Evolutionary conservation across 192 early-diverging fungal genomes (phyloP).

Genomic region (Coemansia aciculifera): DNA sequence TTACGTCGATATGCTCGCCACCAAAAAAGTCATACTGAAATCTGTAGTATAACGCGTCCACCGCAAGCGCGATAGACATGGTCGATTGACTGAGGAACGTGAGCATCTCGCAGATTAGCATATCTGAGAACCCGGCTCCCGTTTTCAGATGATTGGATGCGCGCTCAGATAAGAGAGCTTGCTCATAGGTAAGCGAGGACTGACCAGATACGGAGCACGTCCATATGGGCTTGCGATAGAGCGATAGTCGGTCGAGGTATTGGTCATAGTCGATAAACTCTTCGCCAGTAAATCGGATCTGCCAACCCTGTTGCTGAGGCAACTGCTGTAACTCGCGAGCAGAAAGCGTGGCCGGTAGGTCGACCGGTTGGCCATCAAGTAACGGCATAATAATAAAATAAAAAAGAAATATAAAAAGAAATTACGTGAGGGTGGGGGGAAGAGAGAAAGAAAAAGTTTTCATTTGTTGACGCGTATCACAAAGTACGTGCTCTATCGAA

Average conservation of each 20-base stretch:
- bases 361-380: slow-evolving; percentile 27
- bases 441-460: background rate
- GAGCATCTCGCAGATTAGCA: slow-evolving; percentile 46
- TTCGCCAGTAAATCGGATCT: slow-evolving; percentile 46
- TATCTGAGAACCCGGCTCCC: slow-evolving; percentile 78
- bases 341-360: background rate
- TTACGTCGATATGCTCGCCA: slow-evolving; percentile 52
- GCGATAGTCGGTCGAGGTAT: slow-evolving; percentile 63
- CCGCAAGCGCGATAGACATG: slow-evolving; percentile 30
- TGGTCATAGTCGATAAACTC: slow-evolving; percentile 60
- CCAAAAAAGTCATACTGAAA: slow-evolving; percentile 45
- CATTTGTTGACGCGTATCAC: background rate
- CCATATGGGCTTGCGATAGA: slow-evolving; percentile 76
- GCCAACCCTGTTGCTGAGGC: slow-evolving; percentile 30
- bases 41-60: slow-evolving; percentile 42
- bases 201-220: slow-evolving; percentile 77
- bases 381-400: slow-evolving; percentile 34
- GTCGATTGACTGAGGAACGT: slow-evolving; percentile 46
- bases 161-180: slow-evolving; percentile 76
- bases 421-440: background rate
- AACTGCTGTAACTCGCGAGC: background rate
- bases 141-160: slow-evolving; percentile 62
- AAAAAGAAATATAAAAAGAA: slow-evolving; percentile 8
- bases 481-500: background rate
- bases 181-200: slow-evolving; percentile 71